Percentiles rank a stretch among this genome's conserved stretches.
Conservation (phyloP, 495 filamentous ascomycete species). For the Astrothelium macrocarpum region DNA sequence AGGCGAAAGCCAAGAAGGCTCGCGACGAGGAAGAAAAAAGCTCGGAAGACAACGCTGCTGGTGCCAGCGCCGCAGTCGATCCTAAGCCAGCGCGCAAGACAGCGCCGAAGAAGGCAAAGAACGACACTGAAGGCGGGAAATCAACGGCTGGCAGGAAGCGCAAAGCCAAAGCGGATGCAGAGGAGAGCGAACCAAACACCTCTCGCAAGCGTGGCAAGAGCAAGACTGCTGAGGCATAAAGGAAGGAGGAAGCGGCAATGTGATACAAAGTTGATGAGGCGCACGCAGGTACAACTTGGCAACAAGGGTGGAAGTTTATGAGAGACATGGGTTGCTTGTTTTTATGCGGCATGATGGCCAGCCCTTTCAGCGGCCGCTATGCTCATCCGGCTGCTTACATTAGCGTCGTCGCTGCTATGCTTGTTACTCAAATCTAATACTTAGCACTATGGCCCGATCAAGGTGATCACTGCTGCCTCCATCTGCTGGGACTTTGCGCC, state of each 20-base stretch:
- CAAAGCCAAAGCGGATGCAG: neutral
- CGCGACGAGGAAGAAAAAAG: slow-evolving; percentile 13
- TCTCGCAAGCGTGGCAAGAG: neutral
- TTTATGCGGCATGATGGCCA: neutral
- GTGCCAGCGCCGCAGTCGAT: neutral
- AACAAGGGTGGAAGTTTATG: slow-evolving; percentile 8
- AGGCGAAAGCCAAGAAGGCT: slow-evolving; percentile 13
- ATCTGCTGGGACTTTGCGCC: neutral
- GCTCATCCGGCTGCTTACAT: slow-evolving; percentile 4
- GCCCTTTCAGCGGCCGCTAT: neutral
- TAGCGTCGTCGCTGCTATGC: neutral
- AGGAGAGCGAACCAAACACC: neutral
- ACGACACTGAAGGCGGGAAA: neutral
- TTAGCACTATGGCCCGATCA: too few species aligned
- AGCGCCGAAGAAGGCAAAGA: neutral
- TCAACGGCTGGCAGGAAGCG: neutral
- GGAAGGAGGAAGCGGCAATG: neutral
- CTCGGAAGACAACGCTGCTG: too few species aligned
- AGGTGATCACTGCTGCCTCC: neutral
- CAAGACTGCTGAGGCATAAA: neutral
- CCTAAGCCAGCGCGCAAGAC: slow-evolving; percentile 16
- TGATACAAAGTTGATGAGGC: neutral
- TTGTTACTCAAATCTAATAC: neutral
- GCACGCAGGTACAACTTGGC: neutral
- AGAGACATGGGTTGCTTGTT: neutral